phyloP scores from a whole-genome alignment of 192 early-diverging fungal genomes.

The Backusella tuberculispora region DNA sequence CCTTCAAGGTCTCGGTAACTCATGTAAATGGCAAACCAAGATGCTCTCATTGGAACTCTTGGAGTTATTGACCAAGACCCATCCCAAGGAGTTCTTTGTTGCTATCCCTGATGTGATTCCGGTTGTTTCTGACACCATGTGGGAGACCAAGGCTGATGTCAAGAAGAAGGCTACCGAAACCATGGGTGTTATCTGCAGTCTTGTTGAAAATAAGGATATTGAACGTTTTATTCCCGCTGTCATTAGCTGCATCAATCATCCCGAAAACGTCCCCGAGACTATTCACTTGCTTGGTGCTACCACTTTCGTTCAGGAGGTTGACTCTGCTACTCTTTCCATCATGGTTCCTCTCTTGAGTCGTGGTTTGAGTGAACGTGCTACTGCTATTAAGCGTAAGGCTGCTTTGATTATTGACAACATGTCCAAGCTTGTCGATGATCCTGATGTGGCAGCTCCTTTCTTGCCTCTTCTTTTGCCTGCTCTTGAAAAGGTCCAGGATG shows the following conservation, averaged over 20 bases:
- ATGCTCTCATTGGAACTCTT: conserved; percentile 51
- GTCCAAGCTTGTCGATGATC: conserved; percentile 88
- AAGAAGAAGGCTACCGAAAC: conserved; percentile 62
- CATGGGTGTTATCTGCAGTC: conserved; percentile 70
- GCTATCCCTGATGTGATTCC: conserved; percentile 69
- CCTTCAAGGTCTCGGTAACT: conserved; percentile 68
- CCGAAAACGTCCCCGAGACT: conserved; percentile 78
- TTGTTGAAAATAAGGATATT: conserved; percentile 82
- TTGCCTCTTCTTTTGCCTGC: conserved; percentile 78
- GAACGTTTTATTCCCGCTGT: conserved; percentile 76
- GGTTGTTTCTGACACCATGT: conserved; percentile 74
- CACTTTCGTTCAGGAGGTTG: conserved; percentile 80
- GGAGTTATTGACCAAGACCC: conserved; percentile 47
- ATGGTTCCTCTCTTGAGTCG: conserved; percentile 78
- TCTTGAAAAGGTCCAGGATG: conserved; percentile 77
- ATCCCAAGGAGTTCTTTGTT: conserved; percentile 54
- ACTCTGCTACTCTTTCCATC: conserved; percentile 78
- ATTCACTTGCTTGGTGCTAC: conserved; percentile 79
- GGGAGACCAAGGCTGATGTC: conserved; percentile 83
- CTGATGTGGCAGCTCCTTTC: conserved; percentile 79
- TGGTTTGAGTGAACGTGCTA: conserved; percentile 72
- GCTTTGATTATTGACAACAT: conserved; percentile 89
- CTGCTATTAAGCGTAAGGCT: conserved; percentile 73
- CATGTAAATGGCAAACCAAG: conserved; percentile 80
- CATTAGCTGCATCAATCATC: conserved; percentile 74